Conservation (phyloP, 1,139 yeast species). For the Diutina siamensis region DNA sequence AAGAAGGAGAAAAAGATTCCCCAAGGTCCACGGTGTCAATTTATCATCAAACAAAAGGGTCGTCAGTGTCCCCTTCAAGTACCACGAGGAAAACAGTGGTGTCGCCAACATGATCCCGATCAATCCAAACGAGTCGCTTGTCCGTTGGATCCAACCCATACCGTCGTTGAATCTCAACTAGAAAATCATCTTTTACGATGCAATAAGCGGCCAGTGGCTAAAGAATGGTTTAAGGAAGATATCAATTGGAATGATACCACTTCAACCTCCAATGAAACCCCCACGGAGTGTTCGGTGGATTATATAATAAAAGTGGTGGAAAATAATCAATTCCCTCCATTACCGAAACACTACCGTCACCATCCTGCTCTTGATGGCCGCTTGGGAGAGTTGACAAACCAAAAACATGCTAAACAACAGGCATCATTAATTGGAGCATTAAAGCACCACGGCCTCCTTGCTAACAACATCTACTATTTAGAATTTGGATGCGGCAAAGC, state of each 20-base stretch:
- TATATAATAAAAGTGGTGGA: background rate
- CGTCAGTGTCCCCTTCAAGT: slow-evolving; percentile 55
- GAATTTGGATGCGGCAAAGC: slow-evolving; percentile 93
- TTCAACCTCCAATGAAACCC: background rate
- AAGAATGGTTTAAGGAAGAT: slow-evolving; percentile 33
- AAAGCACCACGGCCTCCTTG: slow-evolving; percentile 29
- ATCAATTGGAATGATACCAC: slow-evolving; percentile 18
- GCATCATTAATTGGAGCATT: slow-evolving; percentile 69
- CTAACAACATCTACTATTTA: slow-evolving; percentile 29
- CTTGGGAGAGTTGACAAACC: slow-evolving; percentile 24
- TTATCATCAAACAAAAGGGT: slow-evolving; percentile 32
- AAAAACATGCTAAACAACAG: slow-evolving; percentile 76
- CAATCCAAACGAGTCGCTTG: slow-evolving; percentile 49
- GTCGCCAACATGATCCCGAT: slow-evolving; percentile 44
- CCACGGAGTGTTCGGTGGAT: background rate
- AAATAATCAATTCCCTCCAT: background rate
- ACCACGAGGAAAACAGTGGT: slow-evolving; percentile 35
- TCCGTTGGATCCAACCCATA: slow-evolving; percentile 67
- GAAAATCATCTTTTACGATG: slow-evolving; percentile 53
- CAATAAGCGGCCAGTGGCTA: slow-evolving; percentile 29
- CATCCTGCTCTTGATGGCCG: background rate
- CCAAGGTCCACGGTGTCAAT: slow-evolving; percentile 29
- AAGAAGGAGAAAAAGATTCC: slow-evolving; percentile 8
- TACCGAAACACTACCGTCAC: background rate
- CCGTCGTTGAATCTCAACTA: slow-evolving; percentile 53